Conservation (phyloP, 345 rosid genomes). For the Cochlearia excelsa region DNA sequence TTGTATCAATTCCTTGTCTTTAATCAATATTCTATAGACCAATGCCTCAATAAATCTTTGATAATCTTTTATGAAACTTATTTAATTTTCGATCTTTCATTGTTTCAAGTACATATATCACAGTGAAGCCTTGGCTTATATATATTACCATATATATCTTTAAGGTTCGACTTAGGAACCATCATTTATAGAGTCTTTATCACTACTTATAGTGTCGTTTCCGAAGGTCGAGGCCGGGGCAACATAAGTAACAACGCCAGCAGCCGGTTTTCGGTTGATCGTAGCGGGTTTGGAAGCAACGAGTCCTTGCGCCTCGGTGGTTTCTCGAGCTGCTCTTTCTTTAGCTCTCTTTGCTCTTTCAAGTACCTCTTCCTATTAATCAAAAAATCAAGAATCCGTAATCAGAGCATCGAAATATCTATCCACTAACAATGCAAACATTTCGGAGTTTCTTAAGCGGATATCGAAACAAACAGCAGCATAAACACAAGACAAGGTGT, state of each 20-base stretch:
- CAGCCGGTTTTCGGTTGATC: constrained; percentile 10
- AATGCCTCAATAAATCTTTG: no score
- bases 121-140: no score
- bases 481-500: no score
- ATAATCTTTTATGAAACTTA: neutral
- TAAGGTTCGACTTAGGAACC: neutral
- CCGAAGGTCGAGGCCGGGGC: constrained; percentile 15
- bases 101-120: constrained; percentile 20
- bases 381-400: neutral
- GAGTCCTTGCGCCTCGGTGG: constrained; percentile 52
- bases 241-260: constrained; percentile 13
- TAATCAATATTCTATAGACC: no score
- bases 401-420: neutral
- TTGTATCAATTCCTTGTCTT: no score
- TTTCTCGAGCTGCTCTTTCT: constrained; percentile 74
- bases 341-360: constrained; percentile 81
- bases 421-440: neutral
- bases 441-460: no score
- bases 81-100: neutral
- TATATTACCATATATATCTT: no score
- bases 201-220: constrained; percentile 4
- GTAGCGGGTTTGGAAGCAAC: constrained; percentile 33
- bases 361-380: constrained; percentile 66
- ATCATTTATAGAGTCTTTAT: constrained; percentile 22
- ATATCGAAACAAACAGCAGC: no score